Evolutionary conservation across 768 basidiomycete species (phyloP).

Genomic region (Boletus eberwhitei): DNA sequence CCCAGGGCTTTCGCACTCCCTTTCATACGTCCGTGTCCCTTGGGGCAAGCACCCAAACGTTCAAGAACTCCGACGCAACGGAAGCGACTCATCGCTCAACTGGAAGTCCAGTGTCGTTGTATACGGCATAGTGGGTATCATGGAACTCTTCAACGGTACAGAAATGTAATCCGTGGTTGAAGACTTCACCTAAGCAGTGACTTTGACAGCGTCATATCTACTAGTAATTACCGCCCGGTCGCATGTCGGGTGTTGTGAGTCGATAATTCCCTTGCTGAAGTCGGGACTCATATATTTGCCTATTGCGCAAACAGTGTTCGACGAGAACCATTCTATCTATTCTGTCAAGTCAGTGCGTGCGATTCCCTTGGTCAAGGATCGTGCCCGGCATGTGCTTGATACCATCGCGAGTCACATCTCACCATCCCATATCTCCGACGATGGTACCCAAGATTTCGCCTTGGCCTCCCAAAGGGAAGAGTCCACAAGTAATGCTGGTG

Average conservation of each 20-base stretch:
- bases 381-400: slow-evolving; percentile 52
- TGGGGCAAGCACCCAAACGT: slow-evolving; percentile 61
- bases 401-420: slow-evolving; percentile 51
- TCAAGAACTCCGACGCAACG: slow-evolving; percentile 44
- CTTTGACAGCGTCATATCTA: slow-evolving; percentile 62
- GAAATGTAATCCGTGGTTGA: not conserved
- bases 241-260: slow-evolving; percentile 66
- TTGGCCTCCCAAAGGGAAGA: slow-evolving; percentile 8
- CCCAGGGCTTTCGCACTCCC: slow-evolving; percentile 23
- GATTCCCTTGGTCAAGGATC: slow-evolving; percentile 67
- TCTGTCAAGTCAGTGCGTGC: slow-evolving; percentile 64
- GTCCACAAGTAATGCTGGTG: slow-evolving; percentile 32
- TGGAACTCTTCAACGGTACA: slow-evolving; percentile 70
- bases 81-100: slow-evolving; percentile 36
- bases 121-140: slow-evolving; percentile 73
- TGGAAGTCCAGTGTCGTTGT: slow-evolving; percentile 60
- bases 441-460: slow-evolving; percentile 21
- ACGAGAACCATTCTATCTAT: slow-evolving; percentile 59
- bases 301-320: slow-evolving; percentile 52
- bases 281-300: slow-evolving; percentile 1
- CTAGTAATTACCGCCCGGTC: slow-evolving; percentile 64
- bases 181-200: slow-evolving; percentile 11
- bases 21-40: slow-evolving; percentile 44
- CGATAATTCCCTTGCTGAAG: not conserved
- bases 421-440: slow-evolving; percentile 42